phyloP scores from a whole-genome alignment of 2,329 filamentous ascomycete genomes.

The Zymoseptoria tritici region DNA sequence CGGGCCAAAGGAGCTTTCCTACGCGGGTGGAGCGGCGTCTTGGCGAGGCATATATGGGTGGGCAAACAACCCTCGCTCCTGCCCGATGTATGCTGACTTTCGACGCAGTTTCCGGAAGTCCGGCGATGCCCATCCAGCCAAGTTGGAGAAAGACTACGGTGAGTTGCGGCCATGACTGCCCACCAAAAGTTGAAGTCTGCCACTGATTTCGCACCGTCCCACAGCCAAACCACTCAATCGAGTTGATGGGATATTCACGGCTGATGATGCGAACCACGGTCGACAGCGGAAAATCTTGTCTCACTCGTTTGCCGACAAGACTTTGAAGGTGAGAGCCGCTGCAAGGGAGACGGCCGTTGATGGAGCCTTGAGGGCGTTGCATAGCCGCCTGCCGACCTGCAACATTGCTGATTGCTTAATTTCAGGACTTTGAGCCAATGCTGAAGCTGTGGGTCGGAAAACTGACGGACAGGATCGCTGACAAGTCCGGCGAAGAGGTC shows the following conservation, averaged over 20 bases:
- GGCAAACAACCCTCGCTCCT: too few relatives aligned
- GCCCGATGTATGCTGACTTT: background rate
- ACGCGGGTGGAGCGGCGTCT: constrained; percentile 18
- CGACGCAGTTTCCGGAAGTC: background rate
- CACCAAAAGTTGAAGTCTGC: background rate
- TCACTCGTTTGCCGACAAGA: constrained; percentile 25
- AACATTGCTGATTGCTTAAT: background rate
- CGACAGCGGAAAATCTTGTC: constrained; percentile 22
- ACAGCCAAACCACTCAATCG: constrained; percentile 11
- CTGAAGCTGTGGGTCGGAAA: constrained; percentile 23
- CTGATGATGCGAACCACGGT: constrained; percentile 21
- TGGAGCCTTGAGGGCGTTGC: background rate
- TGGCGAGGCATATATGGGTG: constrained; percentile 24
- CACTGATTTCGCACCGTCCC: background rate
- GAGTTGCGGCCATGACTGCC: background rate
- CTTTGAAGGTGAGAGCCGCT: constrained; percentile 10
- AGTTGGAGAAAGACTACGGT: background rate
- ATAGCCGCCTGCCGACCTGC: background rate
- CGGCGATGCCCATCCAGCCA: background rate
- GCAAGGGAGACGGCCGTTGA: background rate
- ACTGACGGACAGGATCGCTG: constrained; percentile 9
- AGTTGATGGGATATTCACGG: constrained; percentile 17
- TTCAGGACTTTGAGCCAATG: constrained; percentile 25
- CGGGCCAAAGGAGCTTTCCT: constrained; percentile 34
- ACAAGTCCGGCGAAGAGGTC: constrained; percentile 12